These are phyloP conservation scores for Agaricus blazei DNA, from an alignment of 768 basidiomycete genomes.

Conservation along the genomic window DNA sequence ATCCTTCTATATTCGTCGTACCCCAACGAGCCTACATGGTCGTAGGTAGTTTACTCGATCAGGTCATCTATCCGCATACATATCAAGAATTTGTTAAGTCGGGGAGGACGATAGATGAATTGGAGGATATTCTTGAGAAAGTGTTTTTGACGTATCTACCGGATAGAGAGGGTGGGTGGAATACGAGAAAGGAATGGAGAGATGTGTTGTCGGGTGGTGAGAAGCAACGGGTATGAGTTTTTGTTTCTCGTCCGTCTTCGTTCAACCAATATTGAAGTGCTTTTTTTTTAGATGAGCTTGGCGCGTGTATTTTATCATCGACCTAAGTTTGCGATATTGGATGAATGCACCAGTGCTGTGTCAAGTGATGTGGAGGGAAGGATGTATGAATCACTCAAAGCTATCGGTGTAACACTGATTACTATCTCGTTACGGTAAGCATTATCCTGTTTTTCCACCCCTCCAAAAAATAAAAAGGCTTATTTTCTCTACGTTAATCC, in stretches of 20 bases:
- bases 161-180: slow-evolving; percentile 84
- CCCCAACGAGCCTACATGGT: slow-evolving; percentile 95
- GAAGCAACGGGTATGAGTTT: slow-evolving; percentile 64
- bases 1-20: slow-evolving; percentile 71
- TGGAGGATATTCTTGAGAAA: slow-evolving; percentile 72
- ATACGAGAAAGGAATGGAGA: slow-evolving; percentile 90
- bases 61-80: slow-evolving; percentile 90
- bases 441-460: not conserved
- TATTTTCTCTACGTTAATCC: not conserved
- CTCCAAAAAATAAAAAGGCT: not conserved
- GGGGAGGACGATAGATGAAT: slow-evolving; percentile 60
- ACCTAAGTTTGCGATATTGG: slow-evolving; percentile 79
- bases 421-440: slow-evolving; percentile 83
- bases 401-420: slow-evolving; percentile 84
- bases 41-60: slow-evolving; percentile 81
- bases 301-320: slow-evolving; percentile 89
- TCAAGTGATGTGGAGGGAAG: slow-evolving; percentile 93
- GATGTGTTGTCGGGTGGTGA: slow-evolving; percentile 95
- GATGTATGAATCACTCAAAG: slow-evolving; percentile 93
- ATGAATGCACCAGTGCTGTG: slow-evolving; percentile 94
- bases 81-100: slow-evolving; percentile 64
- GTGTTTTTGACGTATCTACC: slow-evolving; percentile 86
- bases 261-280: not conserved
- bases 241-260: not conserved
- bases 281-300: slow-evolving; percentile 58